phyloP scores from a whole-genome alignment of 2,329 filamentous ascomycete genomes.

The Ceratocystis colombiana region DNA sequence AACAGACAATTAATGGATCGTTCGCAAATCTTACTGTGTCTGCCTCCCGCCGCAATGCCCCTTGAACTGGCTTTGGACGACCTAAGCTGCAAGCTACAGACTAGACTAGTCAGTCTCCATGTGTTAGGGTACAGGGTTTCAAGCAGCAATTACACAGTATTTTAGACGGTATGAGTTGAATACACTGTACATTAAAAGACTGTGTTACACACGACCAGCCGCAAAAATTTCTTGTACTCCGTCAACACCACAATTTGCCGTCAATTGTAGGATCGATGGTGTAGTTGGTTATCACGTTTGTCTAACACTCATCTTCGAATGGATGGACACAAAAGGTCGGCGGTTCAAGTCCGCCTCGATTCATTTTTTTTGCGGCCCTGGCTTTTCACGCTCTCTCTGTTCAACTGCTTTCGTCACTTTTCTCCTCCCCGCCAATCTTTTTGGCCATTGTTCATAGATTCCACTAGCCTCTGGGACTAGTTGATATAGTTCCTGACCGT shows the following conservation, averaged over 20 bases:
- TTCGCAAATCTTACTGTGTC: too few species aligned
- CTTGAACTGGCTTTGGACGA: too few species aligned
- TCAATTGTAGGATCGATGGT: conserved; percentile 16
- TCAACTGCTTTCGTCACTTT: background rate
- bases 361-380: background rate
- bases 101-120: background rate
- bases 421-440: background rate
- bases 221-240: background rate
- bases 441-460: background rate
- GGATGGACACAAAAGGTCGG: too few species aligned
- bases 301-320: too few species aligned
- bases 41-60: too few species aligned
- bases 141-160: background rate
- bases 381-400: background rate
- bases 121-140: background rate
- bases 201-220: background rate
- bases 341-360: conserved; percentile 16
- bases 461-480: background rate
- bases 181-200: background rate
- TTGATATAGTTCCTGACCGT: too few species aligned
- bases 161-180: background rate
- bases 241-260: background rate
- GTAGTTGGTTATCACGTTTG: conserved; percentile 7
- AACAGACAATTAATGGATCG: too few species aligned
- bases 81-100: background rate